Evolutionary conservation across 2,329 filamentous ascomycete genomes (phyloP), one percentile per base, ranked within the genome.

Genomic region (Xylaria hypoxylon): DNA sequence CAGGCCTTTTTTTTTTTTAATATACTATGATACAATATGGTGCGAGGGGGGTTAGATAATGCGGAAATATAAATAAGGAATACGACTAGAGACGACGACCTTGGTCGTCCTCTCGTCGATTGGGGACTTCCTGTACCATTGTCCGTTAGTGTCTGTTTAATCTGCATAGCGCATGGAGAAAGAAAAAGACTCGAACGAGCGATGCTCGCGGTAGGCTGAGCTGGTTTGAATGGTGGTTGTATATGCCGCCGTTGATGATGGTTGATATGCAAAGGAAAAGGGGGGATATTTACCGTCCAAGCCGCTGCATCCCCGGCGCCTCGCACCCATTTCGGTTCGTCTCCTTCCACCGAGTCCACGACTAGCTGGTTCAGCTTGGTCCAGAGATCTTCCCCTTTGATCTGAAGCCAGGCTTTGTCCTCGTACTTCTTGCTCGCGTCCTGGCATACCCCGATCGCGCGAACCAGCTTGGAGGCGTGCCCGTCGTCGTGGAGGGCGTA

Each of bases 381-480:
- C 90, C 90, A 94, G 73, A 86, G 80, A 3, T 84, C 83, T 0
- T 85, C 84, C 0, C 82, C 83, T 67, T 83, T 84, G 44, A 93
- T 78, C 58, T 79, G 77, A 33, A 87, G 81, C 81, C 85, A 85
- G 2, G 83, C 78, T 62, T 76, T 80, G 26, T 81, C 77, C 13
- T 76, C 73, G 70, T 81, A 90, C 45, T 77, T 76, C 70, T 75
- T 72, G 58, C 84, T 85, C 1, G 85, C 74, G 35, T 82, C 76
- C 76, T 90, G 83, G 1, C 88, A 92, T 72, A 93, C 79, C 3
- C 86, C 85, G 19, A 96, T 77, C 1, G 92, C 90, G 35, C 94
- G 83, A 7, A 90, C 83, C 5, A 96, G 80, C 78, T 97, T 97
- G 60, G 89, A 84, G 10, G 88, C 84, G 79, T 98, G 95, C 0